A percentile compares a stretch with the other conserved stretches of the same genome.
These are phyloP conservation scores for Chenopodium suecicum DNA, from an alignment of 148 eudicot genomes.

Conservation along the genomic window DNA sequence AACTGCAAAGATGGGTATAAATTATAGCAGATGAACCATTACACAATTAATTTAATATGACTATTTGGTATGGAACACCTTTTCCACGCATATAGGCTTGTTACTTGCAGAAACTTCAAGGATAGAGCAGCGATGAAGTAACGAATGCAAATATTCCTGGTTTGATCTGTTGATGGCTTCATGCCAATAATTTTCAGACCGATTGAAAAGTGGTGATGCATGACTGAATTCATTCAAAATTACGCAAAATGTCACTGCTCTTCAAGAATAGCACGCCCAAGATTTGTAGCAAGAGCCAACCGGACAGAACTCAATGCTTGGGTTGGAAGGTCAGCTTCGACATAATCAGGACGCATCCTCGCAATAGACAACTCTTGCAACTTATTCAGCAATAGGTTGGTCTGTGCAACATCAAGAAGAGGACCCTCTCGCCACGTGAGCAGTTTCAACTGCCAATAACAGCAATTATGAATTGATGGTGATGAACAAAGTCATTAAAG, in stretches of 20 bases:
- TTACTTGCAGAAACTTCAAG: background rate
- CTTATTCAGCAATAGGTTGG: constrained; percentile 77
- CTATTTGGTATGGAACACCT: background rate
- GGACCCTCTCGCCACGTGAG: constrained; percentile 79
- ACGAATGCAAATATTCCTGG: too few species aligned
- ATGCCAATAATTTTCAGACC: background rate
- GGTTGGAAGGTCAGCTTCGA: constrained; percentile 70
- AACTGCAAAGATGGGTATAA: background rate
- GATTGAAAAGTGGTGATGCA: background rate
- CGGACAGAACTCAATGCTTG: constrained; percentile 82
- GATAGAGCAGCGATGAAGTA: background rate
- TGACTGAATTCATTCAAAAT: background rate
- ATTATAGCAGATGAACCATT: background rate
- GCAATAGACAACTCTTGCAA: constrained; percentile 89
- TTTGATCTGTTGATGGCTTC: background rate
- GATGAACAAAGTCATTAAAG: background rate
- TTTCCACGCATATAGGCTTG: background rate
- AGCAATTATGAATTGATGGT: background rate
- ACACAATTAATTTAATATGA: background rate
- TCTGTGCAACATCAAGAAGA: constrained; percentile 74
- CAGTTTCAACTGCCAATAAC: constrained; percentile 61
- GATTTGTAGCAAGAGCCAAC: constrained; percentile 89
- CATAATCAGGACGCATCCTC: constrained; percentile 73
- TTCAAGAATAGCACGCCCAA: constrained; percentile 89
- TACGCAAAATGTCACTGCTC: constrained; percentile 43